Percentiles rank a stretch among this genome's conserved stretches.
These are phyloP conservation scores for Arctium minus DNA, from an alignment of 129 eudicot species.

Conservation along the genomic window DNA sequence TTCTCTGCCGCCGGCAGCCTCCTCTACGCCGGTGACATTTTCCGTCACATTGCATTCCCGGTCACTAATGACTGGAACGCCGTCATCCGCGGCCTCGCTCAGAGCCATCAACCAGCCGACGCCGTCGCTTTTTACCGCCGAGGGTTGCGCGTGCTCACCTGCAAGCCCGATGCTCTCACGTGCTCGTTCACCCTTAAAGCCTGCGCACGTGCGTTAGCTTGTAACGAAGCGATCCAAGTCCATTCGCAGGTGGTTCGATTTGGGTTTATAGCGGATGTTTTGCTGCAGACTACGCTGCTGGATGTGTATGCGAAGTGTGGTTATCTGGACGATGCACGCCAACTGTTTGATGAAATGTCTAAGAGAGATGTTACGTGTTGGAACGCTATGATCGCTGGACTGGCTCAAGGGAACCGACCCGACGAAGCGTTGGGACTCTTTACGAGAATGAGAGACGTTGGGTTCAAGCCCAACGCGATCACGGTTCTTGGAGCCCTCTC, in stretches of 20 bases:
- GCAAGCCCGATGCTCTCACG: slow-evolving; percentile 86
- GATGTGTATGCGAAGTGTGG: slow-evolving; percentile 69
- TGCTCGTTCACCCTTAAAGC: slow-evolving; percentile 89
- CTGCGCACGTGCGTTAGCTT: slow-evolving; percentile 69
- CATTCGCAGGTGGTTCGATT: slow-evolving; percentile 53
- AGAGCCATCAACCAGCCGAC: slow-evolving; percentile 42
- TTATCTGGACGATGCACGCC: slow-evolving; percentile 38
- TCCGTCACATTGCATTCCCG: slow-evolving; percentile 43
- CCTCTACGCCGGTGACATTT: slow-evolving; percentile 48
- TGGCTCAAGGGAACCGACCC: slow-evolving; percentile 78
- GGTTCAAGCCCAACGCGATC: slow-evolving; percentile 60
- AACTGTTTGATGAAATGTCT: slow-evolving; percentile 73
- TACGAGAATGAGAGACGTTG: slow-evolving; percentile 31
- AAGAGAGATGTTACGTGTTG: slow-evolving; percentile 65
- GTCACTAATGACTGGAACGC: slow-evolving; percentile 87
- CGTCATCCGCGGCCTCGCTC: slow-evolving; percentile 73
- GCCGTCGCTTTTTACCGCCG: slow-evolving; percentile 50
- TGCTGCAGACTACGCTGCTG: slow-evolving; percentile 67
- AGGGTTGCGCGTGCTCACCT: slow-evolving; percentile 42
- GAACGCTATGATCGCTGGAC: slow-evolving; percentile 77
- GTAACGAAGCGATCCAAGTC: slow-evolving; percentile 38
- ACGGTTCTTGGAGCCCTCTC: slow-evolving; percentile 73
- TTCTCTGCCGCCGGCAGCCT: slow-evolving; percentile 40
- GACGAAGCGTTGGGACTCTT: slow-evolving; percentile 61
- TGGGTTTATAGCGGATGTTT: slow-evolving; percentile 50